Base-by-base conservation (phyloP, 441 rosid species). In the Omphalea diandra region DNA sequence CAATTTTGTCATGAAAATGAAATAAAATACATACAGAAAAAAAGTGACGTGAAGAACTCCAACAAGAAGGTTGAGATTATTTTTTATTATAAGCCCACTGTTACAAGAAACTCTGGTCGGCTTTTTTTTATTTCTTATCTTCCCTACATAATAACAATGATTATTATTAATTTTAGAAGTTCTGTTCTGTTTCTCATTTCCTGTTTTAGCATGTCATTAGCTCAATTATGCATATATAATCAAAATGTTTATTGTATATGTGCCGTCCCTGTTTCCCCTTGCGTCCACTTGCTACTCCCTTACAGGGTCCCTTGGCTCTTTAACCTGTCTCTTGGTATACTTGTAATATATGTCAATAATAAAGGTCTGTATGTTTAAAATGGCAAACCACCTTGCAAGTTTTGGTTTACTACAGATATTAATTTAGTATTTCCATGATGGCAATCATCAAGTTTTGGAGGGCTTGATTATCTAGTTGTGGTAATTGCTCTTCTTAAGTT, bases 31-130 rank as follows among this genome's bases (percentile, higher is more conserved):
- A 43, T 59, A 20, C n/a, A n/a, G n/a, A n/a, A n/a, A 54, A 59
- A 40, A 55, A 47, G 85, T 80, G 86, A 81, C 83, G 84, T 82
- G 80, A 76, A 82, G 77, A 83, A 81, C 86, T 75, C 77, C 85
- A 82, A 77, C 77, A 67, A n/a, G n/a, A n/a, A n/a, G 71, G 83
- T 58, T 60, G 44, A 46, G 35, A 36, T 62, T 65, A 73, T 81
- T 35, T 58, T 62, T 3, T 46, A n/a, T 71, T 71, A 44, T 64
- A 72, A 79, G 56, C 85, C n/a, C 72, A 68, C 12, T 68, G 38
- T 68, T 76, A 61, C 85, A 85, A 84, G 88, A 71, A 87, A 82
- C 85, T 74, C 27, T 78, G 82, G 89, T 80, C 89, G 87, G 87
- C 83, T 46, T 66, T 31, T 67, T 63, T 67, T 49, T 7, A 26